A percentile compares a stretch with the other conserved stretches of the same genome.
phyloP scores from a whole-genome alignment of 148 eudicot species.

The Vaccinium myrtillus region DNA sequence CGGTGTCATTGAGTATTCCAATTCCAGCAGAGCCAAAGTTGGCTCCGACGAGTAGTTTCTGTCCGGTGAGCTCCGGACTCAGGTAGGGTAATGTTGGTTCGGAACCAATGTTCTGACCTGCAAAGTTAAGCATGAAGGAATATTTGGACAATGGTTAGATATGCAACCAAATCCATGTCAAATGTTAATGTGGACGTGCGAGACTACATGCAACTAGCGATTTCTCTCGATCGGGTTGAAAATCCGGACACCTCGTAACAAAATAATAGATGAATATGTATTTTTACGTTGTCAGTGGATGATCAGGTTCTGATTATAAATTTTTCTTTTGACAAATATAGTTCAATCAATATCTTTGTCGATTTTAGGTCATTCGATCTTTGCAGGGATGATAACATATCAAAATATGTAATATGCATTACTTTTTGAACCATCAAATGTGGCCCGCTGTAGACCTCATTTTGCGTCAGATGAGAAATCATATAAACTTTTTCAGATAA shows the following conservation, averaged over 20 bases:
- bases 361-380: not conserved
- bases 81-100: slow-evolving; percentile 24
- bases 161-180: not conserved
- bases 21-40: slow-evolving; percentile 28
- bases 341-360: not conserved
- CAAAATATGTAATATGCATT: not conserved
- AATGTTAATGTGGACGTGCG: not conserved
- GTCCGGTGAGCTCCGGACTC: slow-evolving; percentile 19
- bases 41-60: slow-evolving; percentile 25
- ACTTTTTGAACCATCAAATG: not conserved
- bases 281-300: not conserved
- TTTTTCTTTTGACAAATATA: not conserved
- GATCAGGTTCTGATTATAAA: not conserved
- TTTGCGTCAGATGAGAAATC: not conserved
- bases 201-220: not conserved
- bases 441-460: not conserved
- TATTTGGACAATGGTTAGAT: not conserved
- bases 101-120: slow-evolving; percentile 21
- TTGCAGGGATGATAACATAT: not conserved
- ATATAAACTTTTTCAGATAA: no score
- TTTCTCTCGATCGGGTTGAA: not conserved
- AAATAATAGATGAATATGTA: not conserved
- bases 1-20: slow-evolving; percentile 29
- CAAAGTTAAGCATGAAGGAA: not conserved
- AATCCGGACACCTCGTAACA: not conserved